Percentiles rank a stretch among this genome's conserved stretches.
phyloP scores from a whole-genome alignment of 2,329 filamentous ascomycete genomes.

The Beauveria varroae region DNA sequence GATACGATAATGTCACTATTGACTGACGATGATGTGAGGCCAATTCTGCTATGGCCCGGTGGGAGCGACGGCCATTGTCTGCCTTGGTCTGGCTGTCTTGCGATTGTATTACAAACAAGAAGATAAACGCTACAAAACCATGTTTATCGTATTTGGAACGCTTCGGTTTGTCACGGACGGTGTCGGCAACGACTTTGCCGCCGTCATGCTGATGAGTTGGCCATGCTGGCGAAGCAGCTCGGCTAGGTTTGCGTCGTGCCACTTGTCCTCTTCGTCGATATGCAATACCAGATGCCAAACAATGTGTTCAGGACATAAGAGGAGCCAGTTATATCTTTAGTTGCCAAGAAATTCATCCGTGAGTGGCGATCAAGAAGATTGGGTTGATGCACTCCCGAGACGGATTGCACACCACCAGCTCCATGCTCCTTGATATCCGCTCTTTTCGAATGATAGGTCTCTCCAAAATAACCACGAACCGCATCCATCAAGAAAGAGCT shows the following conservation, averaged over 20 bases:
- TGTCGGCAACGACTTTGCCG: constrained; percentile 13
- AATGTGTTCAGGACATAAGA: neutral
- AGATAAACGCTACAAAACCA: constrained; percentile 16
- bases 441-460: constrained; percentile 34
- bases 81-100: constrained; percentile 15
- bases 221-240: constrained; percentile 15
- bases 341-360: constrained; percentile 14
- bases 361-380: constrained; percentile 13
- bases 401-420: constrained; percentile 15
- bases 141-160: constrained; percentile 15
- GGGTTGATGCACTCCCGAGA: constrained; percentile 15
- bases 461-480: constrained; percentile 21
- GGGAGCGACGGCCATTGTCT: constrained; percentile 16
- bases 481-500: constrained; percentile 27
- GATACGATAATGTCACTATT: constrained; percentile 3
- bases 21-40: neutral
- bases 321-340: constrained; percentile 10
- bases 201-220: constrained; percentile 13
- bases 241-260: constrained; percentile 16
- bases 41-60: constrained; percentile 12
- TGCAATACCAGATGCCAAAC: neutral
- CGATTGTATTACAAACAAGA: constrained; percentile 15
- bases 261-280: constrained; percentile 15
- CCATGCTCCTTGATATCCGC: constrained; percentile 30
- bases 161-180: constrained; percentile 13